phyloP scores from a whole-genome alignment of 768 basidiomycete species.

The Austroboletus festivus region DNA sequence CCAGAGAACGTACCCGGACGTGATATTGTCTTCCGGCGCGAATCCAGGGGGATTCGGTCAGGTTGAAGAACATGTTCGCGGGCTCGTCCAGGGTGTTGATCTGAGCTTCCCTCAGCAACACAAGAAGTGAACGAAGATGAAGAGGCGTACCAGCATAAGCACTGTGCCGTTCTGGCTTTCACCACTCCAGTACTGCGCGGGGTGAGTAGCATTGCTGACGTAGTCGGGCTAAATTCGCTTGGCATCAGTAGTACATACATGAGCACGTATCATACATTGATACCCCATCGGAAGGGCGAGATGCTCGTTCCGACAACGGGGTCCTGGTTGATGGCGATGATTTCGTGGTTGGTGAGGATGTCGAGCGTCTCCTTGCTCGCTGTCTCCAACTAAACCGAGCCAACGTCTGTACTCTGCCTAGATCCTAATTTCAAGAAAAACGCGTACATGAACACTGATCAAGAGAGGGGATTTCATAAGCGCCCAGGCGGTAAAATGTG shows the following conservation, averaged over 20 bases:
- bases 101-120: constrained; percentile 32
- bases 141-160: constrained; percentile 56
- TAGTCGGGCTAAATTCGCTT: constrained; percentile 31
- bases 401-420: neutral
- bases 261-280: constrained; percentile 42
- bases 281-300: constrained; percentile 66
- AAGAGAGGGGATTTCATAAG: constrained; percentile 67
- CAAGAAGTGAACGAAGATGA: neutral
- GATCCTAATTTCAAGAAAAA: neutral
- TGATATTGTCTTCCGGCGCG: constrained; percentile 62
- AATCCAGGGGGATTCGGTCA: constrained; percentile 71
- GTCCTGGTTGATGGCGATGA: constrained; percentile 69
- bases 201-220: constrained; percentile 43
- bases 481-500: constrained; percentile 73
- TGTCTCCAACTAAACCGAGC: constrained; percentile 42
- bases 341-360: constrained; percentile 61
- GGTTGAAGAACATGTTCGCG: constrained; percentile 55
- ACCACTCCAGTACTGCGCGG: constrained; percentile 73
- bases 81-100: constrained; percentile 58
- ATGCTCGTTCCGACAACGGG: constrained; percentile 57
- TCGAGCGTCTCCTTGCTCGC: constrained; percentile 49
- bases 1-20: constrained; percentile 48
- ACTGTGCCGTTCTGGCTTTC: constrained; percentile 61
- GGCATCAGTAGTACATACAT: neutral
- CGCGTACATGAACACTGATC: constrained; percentile 54